Base-by-base conservation (phyloP, 78 protist genomes). In the slime mould (Dictyostelium discoideum) region DNA sequence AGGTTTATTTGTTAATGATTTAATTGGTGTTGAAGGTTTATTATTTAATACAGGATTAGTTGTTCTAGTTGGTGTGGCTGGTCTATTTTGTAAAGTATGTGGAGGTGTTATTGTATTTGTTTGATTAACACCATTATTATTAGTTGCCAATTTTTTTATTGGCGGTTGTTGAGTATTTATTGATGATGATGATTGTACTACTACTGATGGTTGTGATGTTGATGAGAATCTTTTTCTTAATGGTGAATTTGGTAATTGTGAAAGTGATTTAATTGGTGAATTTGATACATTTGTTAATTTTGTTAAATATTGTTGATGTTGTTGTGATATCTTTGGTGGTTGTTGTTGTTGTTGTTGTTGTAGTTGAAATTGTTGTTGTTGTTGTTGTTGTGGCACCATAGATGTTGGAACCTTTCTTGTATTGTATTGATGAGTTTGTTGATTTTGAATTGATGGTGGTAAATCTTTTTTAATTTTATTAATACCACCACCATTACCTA, bases 391-490 rank as follows among this genome's bases (percentile, higher is more conserved):
- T 74, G 13, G 14, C 29, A 14, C 8, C 24, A 39, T 50, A 0
- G 86, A 39, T n/a, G 86, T n/a, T 13, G 86, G 86, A 26, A 82
- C 2, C 63, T 84, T 84, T 60, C 87, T 54, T 14, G 77, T 42
- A 84, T 60, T 84, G 24, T 84, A 84, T 84, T 84, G 87, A 63
- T 84, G 87, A 63, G 67, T 63, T 60, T 84, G 87, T 84, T 84
- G 87, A 9, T 54, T 32, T 60, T 84, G 87, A 29, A 24, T 8
- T n/a, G 87, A 84, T 32, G 87, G 87, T 20, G 87, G 87, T 39
- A 84, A 37, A 20, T 46, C 65, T 54, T 84, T 60, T 60, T 82
- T 82, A 6, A 22, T 32, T 46, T 57, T 54, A 44, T 60, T 60
- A 60, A 60, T 80, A 3, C 32, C 40, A 24, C 78, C 78, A 24